These are phyloP conservation scores for Fusarium lateritium DNA, from an alignment of 2,329 filamentous ascomycete species.

Conservation along the genomic window DNA sequence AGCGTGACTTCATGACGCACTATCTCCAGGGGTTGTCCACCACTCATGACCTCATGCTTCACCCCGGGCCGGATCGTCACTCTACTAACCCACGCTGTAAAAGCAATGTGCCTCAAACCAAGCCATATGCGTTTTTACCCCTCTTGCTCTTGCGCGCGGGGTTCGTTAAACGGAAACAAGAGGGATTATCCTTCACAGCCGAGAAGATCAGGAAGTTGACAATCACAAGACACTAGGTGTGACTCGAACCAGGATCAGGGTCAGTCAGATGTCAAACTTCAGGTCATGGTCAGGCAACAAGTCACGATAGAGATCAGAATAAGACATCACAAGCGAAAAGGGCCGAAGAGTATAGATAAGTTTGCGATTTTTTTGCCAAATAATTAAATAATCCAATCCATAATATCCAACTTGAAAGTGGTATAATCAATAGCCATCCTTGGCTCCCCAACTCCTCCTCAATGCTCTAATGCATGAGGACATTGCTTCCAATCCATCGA, in stretches of 20 bases:
- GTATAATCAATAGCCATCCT: conserved; percentile 33
- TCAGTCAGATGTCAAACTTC: conserved; percentile 1
- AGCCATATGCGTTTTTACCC: conserved; percentile 32
- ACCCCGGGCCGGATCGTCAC: conserved; percentile 30
- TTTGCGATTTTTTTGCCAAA: conserved; percentile 44
- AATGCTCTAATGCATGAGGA: conserved; percentile 34
- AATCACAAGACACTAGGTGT: neutral
- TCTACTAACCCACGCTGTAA: conserved; percentile 25
- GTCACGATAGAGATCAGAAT: neutral
- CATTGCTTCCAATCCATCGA: conserved; percentile 36
- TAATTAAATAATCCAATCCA: conserved; percentile 37
- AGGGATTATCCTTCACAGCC: conserved; percentile 8
- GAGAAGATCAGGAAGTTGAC: conserved; percentile 8
- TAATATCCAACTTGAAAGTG: conserved; percentile 39
- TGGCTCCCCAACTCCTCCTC: conserved; percentile 42
- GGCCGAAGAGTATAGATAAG: conserved; percentile 18
- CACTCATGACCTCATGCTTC: conserved; percentile 46
- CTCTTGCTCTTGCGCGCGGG: conserved; percentile 22
- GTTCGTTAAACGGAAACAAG: conserved; percentile 22
- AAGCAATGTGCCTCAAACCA: conserved; percentile 35
- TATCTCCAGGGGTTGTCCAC: conserved; percentile 36
- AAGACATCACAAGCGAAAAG: conserved; percentile 7
- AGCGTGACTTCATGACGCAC: conserved; percentile 46
- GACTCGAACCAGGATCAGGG: neutral
- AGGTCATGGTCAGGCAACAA: neutral